Evolutionary conservation across 306 rosid species (phyloP), one percentile per base, ranked within the genome.

Genomic region (Pueraria montana): DNA sequence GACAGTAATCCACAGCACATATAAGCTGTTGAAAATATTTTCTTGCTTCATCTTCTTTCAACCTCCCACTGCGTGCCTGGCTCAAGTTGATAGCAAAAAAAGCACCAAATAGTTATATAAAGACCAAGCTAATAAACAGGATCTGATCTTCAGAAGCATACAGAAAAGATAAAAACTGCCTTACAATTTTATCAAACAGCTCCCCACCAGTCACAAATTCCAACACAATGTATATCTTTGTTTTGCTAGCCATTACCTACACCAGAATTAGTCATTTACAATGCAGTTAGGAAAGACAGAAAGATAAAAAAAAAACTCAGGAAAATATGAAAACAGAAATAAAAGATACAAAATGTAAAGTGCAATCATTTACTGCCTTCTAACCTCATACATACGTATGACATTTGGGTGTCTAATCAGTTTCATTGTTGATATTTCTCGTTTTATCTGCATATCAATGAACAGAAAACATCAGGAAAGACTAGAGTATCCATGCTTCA

Each of bases 231-330:
- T 93, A 96, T 84, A 96, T 96, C 87, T 93, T 96, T 38, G 94
- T 89, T 89, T 79, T 96, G 96, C 97, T 96, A 72, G 98, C 99
- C 96, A 93, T 96, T 76, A 93, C 98, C 99, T 96, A 78, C 87
- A 83, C 68, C 58, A 83, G 62, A 77, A 86, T 84, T 71, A 77
- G 77, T 68, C 82, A 52, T 78, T 79, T 66, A 12, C 16, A 40
- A 82, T 77, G 11, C 13, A 79, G 40, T 23, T 11, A 69, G 53
- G 83, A 80, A 55, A 74, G 38, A 64, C 72, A 52, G 74, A 38
- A 11, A 55, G 48, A 36, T 11, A 64, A 3, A 3, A 17, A 59
- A 11, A 48, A 78, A 80, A 70, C 49, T 63, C 20, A 13, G 21
- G 32, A 56, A 79, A 40, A 80, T 65, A 78, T 55, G 53, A 88